Evolutionary conservation across 1,139 yeast genomes (phyloP).

Genomic region (Lodderomyces margitis): DNA sequence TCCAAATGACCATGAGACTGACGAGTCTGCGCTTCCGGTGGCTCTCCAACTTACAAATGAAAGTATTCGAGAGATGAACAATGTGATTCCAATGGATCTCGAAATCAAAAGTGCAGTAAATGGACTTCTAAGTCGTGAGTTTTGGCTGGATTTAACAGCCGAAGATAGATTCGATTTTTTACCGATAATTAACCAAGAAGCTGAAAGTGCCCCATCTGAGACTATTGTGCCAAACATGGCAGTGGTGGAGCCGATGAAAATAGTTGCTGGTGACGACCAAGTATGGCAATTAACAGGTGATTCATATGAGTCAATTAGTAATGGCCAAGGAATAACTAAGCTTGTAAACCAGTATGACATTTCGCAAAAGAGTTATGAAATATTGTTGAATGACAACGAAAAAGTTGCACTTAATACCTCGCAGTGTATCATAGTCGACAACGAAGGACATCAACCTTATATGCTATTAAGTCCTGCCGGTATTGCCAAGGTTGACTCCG

Average conservation of each 20-base stretch:
- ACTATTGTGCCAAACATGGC: not conserved
- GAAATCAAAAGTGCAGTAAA: conserved; percentile 18
- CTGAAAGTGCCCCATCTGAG: not conserved
- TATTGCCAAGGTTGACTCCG: conserved; percentile 24
- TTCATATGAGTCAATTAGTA: conserved; percentile 23
- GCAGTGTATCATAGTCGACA: conserved; percentile 45
- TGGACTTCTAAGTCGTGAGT: conserved; percentile 28
- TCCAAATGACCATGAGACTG: conserved; percentile 9
- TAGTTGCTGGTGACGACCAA: conserved; percentile 22
- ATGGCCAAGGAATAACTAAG: conserved; percentile 9
- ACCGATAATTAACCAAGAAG: conserved; percentile 2
- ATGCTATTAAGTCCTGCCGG: conserved; percentile 39
- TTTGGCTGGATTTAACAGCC: conserved; percentile 28
- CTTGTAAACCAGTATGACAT: conserved; percentile 26
- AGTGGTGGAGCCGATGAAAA: conserved; percentile 23
- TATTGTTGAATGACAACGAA: conserved; percentile 12
- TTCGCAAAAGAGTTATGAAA: conserved; percentile 21
- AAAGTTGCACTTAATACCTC: conserved; percentile 31
- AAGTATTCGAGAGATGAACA: conserved; percentile 10
- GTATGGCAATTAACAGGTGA: conserved; percentile 30
- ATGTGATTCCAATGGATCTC: conserved; percentile 14
- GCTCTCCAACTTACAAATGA: conserved; percentile 17
- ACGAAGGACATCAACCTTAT: conserved; percentile 35
- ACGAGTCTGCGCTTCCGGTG: conserved; percentile 15
- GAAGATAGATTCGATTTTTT: conserved; percentile 23